Evolutionary conservation across 805 yeast species (phyloP).

Genomic region (Yarrowia deformans): DNA sequence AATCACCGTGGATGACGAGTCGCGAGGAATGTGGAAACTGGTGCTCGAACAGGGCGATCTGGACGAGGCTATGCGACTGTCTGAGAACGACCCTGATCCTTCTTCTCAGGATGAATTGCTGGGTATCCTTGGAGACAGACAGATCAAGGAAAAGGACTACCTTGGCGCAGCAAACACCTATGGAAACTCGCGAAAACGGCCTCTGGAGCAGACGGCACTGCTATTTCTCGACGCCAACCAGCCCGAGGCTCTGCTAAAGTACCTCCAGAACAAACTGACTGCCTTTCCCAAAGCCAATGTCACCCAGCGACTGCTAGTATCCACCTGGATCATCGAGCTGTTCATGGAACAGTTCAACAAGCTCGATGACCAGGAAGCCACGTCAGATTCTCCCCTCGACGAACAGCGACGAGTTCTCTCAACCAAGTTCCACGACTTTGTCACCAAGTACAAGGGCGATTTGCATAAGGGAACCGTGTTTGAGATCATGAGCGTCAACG

Average conservation of each 20-base stretch:
- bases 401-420: conserved; percentile 47
- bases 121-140: conserved; percentile 60
- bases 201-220: conserved; percentile 74
- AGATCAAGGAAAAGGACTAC: conserved; percentile 51
- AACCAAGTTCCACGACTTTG: conserved; percentile 57
- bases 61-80: conserved; percentile 67
- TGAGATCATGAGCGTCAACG: conserved; percentile 72
- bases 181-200: conserved; percentile 64
- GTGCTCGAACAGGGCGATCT: conserved; percentile 61
- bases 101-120: conserved; percentile 47
- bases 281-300: conserved; percentile 42
- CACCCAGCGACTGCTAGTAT: conserved; percentile 61
- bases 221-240: conserved; percentile 57
- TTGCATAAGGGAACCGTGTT: conserved; percentile 75
- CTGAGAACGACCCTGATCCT: conserved; percentile 49
- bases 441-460: conserved; percentile 56
- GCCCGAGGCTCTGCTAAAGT: conserved; percentile 57
- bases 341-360: conserved; percentile 58
- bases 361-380: conserved; percentile 52
- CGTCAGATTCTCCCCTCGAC: conserved; percentile 45
- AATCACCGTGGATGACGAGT: conserved; percentile 68
- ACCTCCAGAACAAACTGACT: conserved; percentile 55
- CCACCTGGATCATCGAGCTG: conserved; percentile 72
- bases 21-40: conserved; percentile 75
- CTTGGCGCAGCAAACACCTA: conserved; percentile 59